phyloP scores from a whole-genome alignment of 768 basidiomycete genomes.

The Cystofilobasidium macerans region DNA sequence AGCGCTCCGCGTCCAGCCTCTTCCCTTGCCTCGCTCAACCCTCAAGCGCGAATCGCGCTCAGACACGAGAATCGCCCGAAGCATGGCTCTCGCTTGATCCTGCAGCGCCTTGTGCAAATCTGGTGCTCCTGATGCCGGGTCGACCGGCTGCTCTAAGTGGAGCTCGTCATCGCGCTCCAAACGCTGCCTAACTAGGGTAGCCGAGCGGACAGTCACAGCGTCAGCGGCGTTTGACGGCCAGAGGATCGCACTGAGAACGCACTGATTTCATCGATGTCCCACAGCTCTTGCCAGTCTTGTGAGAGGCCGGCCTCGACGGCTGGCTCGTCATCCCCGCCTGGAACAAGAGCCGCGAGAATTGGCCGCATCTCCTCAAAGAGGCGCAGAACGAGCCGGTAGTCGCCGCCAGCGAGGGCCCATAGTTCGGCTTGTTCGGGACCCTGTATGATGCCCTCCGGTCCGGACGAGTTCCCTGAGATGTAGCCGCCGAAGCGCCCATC shows the following conservation, averaged over 20 bases:
- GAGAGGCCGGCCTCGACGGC: slow-evolving; percentile 66
- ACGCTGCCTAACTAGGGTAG: slow-evolving; percentile 68
- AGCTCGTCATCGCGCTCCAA: slow-evolving; percentile 88
- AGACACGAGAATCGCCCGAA: slow-evolving; percentile 49
- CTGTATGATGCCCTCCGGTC: slow-evolving; percentile 30
- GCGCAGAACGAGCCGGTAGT: slow-evolving; percentile 65
- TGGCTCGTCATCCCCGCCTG: slow-evolving; percentile 36
- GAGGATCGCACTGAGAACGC: slow-evolving; percentile 42
- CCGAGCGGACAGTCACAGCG: slow-evolving; percentile 27
- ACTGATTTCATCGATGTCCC: slow-evolving; percentile 74
- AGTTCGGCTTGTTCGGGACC: slow-evolving; percentile 50
- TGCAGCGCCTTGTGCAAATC: slow-evolving; percentile 57
- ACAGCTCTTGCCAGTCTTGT: slow-evolving; percentile 57
- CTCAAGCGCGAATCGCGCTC: slow-evolving; percentile 44
- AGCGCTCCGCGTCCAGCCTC: slow-evolving; percentile 10
- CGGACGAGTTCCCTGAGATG: slow-evolving; percentile 27
- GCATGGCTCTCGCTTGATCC: slow-evolving; percentile 61
- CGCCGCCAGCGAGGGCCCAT: slow-evolving; percentile 42
- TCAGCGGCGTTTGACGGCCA: slow-evolving; percentile 28
- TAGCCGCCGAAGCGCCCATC: slow-evolving; percentile 18
- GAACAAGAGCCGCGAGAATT: slow-evolving; percentile 40
- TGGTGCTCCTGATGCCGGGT: slow-evolving; percentile 56
- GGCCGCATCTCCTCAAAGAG: slow-evolving; percentile 64
- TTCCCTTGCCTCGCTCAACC: slow-evolving; percentile 39
- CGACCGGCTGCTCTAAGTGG: slow-evolving; percentile 60